phyloP scores from a whole-genome alignment of 2,329 filamentous ascomycete species.

The Alternaria hordeiaustralica region DNA sequence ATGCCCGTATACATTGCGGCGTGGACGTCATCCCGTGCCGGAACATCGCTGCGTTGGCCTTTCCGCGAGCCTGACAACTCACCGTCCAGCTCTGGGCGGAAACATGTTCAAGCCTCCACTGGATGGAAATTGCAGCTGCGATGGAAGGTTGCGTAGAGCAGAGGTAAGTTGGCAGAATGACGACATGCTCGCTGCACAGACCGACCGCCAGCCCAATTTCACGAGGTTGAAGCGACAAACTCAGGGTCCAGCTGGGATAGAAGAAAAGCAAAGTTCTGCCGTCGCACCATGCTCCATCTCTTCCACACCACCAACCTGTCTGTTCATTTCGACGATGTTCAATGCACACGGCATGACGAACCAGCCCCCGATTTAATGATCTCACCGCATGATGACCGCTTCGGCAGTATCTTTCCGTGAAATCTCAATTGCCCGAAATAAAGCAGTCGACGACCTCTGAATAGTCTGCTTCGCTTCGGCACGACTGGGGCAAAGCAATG shows the following conservation, averaged over 20 bases:
- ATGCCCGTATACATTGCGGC: constrained; percentile 1
- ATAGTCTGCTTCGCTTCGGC: neutral
- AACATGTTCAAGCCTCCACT: neutral
- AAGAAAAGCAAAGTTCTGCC: constrained; percentile 16
- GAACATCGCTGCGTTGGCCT: constrained; percentile 27
- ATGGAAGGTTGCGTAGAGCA: neutral
- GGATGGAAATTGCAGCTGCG: constrained; percentile 15
- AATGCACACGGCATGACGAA: neutral
- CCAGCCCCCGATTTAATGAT: constrained; percentile 4
- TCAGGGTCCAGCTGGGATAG: constrained; percentile 16
- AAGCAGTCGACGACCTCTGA: neutral
- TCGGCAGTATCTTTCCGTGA: neutral
- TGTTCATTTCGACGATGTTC: constrained; percentile 2
- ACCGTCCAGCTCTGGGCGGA: constrained; percentile 18
- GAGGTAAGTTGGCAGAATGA: constrained; percentile 20
- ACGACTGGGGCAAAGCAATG: neutral
- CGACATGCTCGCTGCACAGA: constrained; percentile 29
- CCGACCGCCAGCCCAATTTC: constrained; percentile 1
- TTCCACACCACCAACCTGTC: neutral
- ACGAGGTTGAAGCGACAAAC: constrained; percentile 9
- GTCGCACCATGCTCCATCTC: constrained; percentile 23
- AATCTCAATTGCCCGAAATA: constrained; percentile 5
- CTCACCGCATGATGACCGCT: constrained; percentile 2
- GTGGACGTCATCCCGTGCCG: constrained; percentile 21
- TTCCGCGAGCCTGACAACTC: constrained; percentile 32